These are phyloP conservation scores for Piloderma croceum DNA, from an alignment of 768 basidiomycete genomes.

Conservation along the genomic window DNA sequence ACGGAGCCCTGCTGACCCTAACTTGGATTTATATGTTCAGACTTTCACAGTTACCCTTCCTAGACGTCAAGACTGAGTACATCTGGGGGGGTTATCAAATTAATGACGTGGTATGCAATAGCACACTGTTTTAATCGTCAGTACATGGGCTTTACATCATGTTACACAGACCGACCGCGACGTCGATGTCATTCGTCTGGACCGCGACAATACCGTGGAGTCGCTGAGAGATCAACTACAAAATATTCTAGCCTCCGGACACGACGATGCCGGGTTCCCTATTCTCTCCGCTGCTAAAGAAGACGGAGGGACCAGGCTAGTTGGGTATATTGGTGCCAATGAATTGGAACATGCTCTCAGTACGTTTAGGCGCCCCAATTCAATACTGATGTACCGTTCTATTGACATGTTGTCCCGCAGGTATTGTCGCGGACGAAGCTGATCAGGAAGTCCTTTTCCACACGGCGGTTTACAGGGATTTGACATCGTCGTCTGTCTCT, in stretches of 20 bases:
- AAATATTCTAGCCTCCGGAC: conserved; percentile 47
- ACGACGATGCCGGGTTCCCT: conserved; percentile 83
- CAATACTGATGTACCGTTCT: conserved; percentile 6
- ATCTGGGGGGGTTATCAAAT: conserved; percentile 77
- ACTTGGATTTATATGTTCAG: conserved; percentile 23
- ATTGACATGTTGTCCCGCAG: conserved; percentile 31
- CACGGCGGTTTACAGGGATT: conserved; percentile 34
- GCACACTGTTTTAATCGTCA: conserved; percentile 3
- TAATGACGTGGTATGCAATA: conserved; percentile 62
- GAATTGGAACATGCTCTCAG: conserved; percentile 92
- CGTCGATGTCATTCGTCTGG: conserved; percentile 66
- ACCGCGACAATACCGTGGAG: conserved; percentile 70
- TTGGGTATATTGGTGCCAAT: conserved; percentile 87
- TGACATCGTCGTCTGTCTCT: conserved; percentile 48
- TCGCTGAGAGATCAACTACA: conserved; percentile 68
- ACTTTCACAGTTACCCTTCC: conserved; percentile 83
- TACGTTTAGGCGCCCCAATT: conserved; percentile 35
- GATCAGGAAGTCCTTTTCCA: conserved; percentile 66
- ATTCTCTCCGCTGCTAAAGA: conserved; percentile 54
- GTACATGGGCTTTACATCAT: not conserved
- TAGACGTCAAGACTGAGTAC: conserved; percentile 88
- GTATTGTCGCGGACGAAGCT: conserved; percentile 68
- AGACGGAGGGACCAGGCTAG: conserved; percentile 54
- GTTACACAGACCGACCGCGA: conserved; percentile 54
- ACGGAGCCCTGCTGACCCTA: not conserved